Percentiles rank a stretch among this genome's conserved stretches.
These are phyloP conservation scores for Acer campestre DNA, from an alignment of 345 rosid genomes.

Conservation along the genomic window DNA sequence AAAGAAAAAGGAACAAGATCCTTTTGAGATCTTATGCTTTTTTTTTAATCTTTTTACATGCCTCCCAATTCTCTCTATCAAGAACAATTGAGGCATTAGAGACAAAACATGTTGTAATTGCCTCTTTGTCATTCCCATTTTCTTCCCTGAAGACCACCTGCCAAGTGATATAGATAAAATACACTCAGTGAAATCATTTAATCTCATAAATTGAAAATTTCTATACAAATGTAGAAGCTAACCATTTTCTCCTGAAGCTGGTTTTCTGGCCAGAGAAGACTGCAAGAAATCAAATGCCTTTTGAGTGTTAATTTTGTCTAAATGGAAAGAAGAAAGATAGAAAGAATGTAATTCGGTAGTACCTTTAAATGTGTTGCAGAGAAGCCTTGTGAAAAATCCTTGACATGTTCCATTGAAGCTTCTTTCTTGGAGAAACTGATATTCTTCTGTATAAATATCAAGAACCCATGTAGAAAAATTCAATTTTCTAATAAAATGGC, in stretches of 20 bases:
- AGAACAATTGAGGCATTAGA: constrained; percentile 25
- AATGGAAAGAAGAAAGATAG: neutral
- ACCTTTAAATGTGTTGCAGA: constrained; percentile 54
- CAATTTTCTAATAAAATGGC: neutral
- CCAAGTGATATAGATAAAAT: constrained; percentile 13
- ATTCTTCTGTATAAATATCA: constrained; percentile 35
- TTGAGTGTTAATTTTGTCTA: constrained; percentile 32
- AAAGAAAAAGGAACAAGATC: constrained; percentile 33
- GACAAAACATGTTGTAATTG: constrained; percentile 23
- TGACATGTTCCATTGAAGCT: constrained; percentile 36
- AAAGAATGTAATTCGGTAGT: constrained; percentile 18
- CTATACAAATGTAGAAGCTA: constrained; percentile 1
- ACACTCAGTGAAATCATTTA: constrained; percentile 8
- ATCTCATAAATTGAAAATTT: neutral
- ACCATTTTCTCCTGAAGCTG: constrained; percentile 43
- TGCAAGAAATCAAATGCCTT: constrained; percentile 45
- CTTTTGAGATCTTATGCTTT: constrained; percentile 37
- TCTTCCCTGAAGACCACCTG: constrained; percentile 51
- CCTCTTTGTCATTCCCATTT: constrained; percentile 40
- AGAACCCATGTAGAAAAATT: constrained; percentile 9
- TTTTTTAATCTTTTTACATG: constrained; percentile 13
- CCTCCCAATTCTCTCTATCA: constrained; percentile 28
- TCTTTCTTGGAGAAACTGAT: constrained; percentile 27
- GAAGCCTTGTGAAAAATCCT: constrained; percentile 48
- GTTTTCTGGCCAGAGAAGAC: constrained; percentile 39